phyloP scores from a whole-genome alignment of 2,329 filamentous ascomycete species.

The Sporothrix variecibatus region DNA sequence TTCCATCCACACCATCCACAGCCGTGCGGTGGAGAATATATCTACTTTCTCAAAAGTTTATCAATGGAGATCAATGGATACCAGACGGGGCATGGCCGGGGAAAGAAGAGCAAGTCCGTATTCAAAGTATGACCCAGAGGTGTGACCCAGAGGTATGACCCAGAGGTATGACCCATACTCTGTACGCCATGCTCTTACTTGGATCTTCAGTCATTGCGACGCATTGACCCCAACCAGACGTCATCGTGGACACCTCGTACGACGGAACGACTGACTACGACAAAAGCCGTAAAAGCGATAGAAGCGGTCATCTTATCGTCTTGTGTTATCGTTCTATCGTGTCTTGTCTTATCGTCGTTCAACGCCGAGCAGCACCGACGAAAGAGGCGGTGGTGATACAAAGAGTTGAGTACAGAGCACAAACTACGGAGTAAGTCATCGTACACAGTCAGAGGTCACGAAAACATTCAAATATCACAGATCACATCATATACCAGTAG shows the following conservation, averaged over 20 bases:
- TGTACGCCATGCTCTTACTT: background rate
- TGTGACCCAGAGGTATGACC: background rate
- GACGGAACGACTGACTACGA: too few species aligned
- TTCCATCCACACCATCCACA: background rate
- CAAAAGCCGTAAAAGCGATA: too few species aligned
- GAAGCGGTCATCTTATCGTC: too few species aligned
- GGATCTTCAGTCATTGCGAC: too few species aligned
- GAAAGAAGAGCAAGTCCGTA: background rate
- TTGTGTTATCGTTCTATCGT: background rate
- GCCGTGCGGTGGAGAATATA: background rate
- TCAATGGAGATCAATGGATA: background rate
- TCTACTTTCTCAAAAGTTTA: background rate
- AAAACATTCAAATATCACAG: background rate
- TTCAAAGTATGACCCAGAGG: background rate
- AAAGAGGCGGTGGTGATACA: background rate
- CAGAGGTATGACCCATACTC: background rate
- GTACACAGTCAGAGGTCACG: background rate
- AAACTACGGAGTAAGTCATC: background rate
- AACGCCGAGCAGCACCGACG: slow-evolving; percentile 3
- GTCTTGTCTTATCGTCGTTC: background rate
- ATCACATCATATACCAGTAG: background rate
- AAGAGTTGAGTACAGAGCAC: background rate
- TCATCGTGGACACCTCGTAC: background rate
- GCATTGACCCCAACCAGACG: background rate
- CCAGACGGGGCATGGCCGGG: background rate